Evolutionary conservation across 1,284 basidiomycete species (phyloP), one percentile per base, ranked within the genome.

Genomic region (Cutaneotrichosporon cutaneum): DNA sequence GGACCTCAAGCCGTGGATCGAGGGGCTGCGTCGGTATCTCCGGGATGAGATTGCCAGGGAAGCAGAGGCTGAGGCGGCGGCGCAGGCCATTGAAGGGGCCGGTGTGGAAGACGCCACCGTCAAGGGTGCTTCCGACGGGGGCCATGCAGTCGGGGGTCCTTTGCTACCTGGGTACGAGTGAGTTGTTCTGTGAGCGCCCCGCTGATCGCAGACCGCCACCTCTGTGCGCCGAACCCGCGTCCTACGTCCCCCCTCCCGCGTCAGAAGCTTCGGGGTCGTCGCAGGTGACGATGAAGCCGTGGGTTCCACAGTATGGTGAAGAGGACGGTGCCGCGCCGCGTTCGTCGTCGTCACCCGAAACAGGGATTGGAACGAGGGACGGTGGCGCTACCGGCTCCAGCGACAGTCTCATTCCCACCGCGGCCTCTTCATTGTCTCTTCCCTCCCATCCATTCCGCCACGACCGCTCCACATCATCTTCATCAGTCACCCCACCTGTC

Each of bases 1-100:
- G 58, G 82, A 81, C 54, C 85, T 87, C 82, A 83, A 82, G 68
- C 84, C 85, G 39, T 94, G 92, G 88, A 86, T 95, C 58, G 81
- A 81, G 44, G 81, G 80, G 60, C 73, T 96, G 65, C 88, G 90
- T 76, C 81, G 77, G 56, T 96, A 91, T 90, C 58, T 66, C 18
- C 48, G 53, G 33, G 61, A 62, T 42, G 58, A 65, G 50, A 32
- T 52, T 2, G 39, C 66, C 14, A 69, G 71, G 32, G 22, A 51
- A 22, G 52, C 48, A 6, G 48, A 42, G n/a, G 39, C 39, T 4
- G 39, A 42, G 39, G 39, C 39, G 16, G 39, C 39, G 18, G 39
- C 39, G 18, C 16, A 7, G 3, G 39, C 39, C 18, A 18, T 18
- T 18, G 39, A 42, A n/a, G 16, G n/a, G 39, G 39, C 39, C 6